Percentiles rank a stretch among this genome's conserved stretches.
These are phyloP conservation scores for Chytriomyces sp. DNA, from an alignment of 192 early-diverging fungal species.

Conservation along the genomic window DNA sequence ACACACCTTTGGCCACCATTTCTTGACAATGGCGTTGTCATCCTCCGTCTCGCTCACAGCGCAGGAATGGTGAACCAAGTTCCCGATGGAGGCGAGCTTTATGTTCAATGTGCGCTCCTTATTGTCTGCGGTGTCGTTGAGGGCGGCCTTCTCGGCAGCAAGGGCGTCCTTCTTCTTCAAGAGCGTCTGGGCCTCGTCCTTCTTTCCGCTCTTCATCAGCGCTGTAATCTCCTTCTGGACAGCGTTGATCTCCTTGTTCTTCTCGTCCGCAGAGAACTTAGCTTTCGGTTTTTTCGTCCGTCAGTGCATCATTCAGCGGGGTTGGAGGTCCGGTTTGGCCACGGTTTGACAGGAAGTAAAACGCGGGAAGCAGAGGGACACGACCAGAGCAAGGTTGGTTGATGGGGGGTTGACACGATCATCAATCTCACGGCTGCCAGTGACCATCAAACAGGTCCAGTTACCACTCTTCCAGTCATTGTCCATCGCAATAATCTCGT, in stretches of 20 bases:
- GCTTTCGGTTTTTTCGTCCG: too few relatives aligned
- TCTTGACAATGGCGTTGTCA: constrained; percentile 49
- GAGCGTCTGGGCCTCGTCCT: constrained; percentile 80
- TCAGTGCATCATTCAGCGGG: too few relatives aligned
- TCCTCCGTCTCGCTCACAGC: constrained; percentile 83
- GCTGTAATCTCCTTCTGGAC: constrained; percentile 88
- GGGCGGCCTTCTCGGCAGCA: constrained; percentile 66
- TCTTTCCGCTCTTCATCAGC: constrained; percentile 80
- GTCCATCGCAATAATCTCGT: constrained; percentile 89
- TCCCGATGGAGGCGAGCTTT: constrained; percentile 79
- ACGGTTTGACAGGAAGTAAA: neutral
- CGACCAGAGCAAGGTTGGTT: neutral
- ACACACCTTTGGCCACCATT: constrained; percentile 56
- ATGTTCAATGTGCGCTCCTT: constrained; percentile 66
- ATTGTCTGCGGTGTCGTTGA: constrained; percentile 59
- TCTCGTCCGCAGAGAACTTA: constrained; percentile 81
- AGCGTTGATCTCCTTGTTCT: constrained; percentile 89
- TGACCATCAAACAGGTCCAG: constrained; percentile 32
- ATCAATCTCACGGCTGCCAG: constrained; percentile 7
- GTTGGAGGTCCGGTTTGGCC: neutral
- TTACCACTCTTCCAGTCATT: constrained; percentile 88
- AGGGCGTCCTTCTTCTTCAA: constrained; percentile 74
- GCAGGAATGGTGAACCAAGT: constrained; percentile 92
- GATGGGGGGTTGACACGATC: too few relatives aligned
- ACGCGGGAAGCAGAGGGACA: neutral